phyloP scores from a whole-genome alignment of 345 rosid genomes.

The Syzygium aqueum region DNA sequence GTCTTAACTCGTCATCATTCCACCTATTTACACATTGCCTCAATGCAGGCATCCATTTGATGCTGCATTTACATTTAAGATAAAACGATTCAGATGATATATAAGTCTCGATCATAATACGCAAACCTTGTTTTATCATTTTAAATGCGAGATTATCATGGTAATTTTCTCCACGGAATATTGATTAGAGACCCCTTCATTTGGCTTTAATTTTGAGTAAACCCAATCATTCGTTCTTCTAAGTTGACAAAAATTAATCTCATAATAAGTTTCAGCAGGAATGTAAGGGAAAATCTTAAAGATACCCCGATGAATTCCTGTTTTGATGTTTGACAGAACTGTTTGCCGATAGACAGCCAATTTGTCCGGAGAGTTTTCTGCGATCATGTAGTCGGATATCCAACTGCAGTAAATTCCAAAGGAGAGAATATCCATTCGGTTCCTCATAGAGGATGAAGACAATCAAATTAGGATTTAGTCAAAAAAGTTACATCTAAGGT shows the following conservation, averaged over 20 bases:
- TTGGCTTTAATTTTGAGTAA: neutral
- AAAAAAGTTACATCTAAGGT: neutral
- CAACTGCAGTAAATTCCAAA: conserved; percentile 41
- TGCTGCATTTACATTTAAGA: conserved; percentile 12
- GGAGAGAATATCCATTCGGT: neutral
- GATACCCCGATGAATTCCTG: conserved; percentile 24
- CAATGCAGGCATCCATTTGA: conserved; percentile 15
- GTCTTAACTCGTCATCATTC: conserved; percentile 60
- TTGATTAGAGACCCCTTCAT: neutral
- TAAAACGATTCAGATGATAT: neutral
- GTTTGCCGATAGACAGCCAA: conserved; percentile 14
- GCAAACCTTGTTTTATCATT: neutral
- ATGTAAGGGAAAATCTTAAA: neutral
- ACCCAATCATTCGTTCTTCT: neutral
- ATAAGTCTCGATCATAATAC: neutral
- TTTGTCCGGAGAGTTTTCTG: conserved; percentile 62
- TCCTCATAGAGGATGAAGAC: neutral
- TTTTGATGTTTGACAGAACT: conserved; percentile 18
- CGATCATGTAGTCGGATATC: conserved; percentile 54
- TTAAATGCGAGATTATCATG: neutral
- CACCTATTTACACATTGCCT: conserved; percentile 28
- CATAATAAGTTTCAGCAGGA: neutral
- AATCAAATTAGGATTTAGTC: neutral
- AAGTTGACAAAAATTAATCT: neutral
- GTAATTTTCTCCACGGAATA: neutral